Percentiles rank a stretch among this genome's conserved stretches.
Evolutionary conservation across 352 stramenopile genomes (phyloP).

Genomic region (Globisporangium sylvaticum): DNA sequence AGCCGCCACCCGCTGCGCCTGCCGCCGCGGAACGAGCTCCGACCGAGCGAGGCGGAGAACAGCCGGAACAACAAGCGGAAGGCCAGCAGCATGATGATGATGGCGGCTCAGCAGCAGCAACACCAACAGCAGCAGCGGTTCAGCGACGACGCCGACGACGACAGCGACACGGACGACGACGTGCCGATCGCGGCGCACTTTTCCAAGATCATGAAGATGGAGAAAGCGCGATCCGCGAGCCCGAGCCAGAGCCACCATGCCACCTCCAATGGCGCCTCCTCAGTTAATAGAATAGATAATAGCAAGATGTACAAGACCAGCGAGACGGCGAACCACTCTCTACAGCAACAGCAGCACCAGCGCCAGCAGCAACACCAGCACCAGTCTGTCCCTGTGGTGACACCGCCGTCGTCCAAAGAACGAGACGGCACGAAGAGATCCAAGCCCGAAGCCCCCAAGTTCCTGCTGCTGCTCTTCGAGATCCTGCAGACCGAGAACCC

Average conservation of each 20-base stretch:
- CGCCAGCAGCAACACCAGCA: not conserved
- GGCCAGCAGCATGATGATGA: not conserved
- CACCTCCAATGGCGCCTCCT: not conserved
- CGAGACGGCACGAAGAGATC: slow-evolving; percentile 19
- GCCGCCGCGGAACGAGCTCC: not conserved
- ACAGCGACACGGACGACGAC: slow-evolving; percentile 17
- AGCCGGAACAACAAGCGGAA: slow-evolving; percentile 4
- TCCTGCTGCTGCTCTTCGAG: slow-evolving; percentile 48
- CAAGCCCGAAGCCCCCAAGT: slow-evolving; percentile 49
- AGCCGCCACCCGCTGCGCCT: slow-evolving; percentile 5
- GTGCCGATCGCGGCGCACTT: slow-evolving; percentile 11
- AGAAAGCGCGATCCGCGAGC: slow-evolving; percentile 1
- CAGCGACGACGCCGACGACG: slow-evolving; percentile 7
- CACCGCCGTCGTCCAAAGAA: not conserved
- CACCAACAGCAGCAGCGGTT: not conserved
- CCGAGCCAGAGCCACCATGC: not conserved
- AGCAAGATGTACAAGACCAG: slow-evolving; percentile 4
- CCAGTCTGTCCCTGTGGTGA: not conserved
- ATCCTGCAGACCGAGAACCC: slow-evolving; percentile 50
- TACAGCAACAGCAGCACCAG: not conserved
- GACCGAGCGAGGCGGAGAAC: not conserved
- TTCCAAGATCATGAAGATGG: slow-evolving; percentile 13
- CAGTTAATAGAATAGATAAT: slow-evolving; percentile 9
- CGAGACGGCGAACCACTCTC: not conserved
- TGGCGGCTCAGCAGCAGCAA: not conserved